Evolutionary conservation across 257 asterid genomes (phyloP).

Genomic region (Fraxinus cuspidata): DNA sequence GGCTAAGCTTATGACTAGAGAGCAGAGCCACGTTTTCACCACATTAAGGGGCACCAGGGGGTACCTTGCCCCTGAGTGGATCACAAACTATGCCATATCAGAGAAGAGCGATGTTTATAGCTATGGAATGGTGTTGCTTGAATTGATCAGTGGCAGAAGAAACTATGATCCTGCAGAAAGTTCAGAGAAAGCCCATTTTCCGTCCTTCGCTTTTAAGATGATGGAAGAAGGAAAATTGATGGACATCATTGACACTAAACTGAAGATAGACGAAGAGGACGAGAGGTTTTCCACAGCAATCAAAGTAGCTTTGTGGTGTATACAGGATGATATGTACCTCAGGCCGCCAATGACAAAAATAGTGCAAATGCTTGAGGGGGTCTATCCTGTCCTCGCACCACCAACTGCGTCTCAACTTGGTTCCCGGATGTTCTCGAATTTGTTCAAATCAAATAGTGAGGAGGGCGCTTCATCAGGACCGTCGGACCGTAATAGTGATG

Average conservation of each 20-base stretch:
- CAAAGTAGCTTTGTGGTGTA: constrained; percentile 93
- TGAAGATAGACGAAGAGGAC: constrained; percentile 59
- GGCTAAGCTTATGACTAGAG: constrained; percentile 89
- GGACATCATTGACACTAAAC: constrained; percentile 60
- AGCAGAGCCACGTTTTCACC: constrained; percentile 81
- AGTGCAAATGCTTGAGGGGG: constrained; percentile 95
- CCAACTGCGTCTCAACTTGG: constrained; percentile 71
- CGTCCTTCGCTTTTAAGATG: constrained; percentile 78
- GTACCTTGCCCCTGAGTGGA: constrained; percentile 97
- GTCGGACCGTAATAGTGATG: constrained; percentile 76
- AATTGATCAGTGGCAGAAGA: constrained; percentile 84
- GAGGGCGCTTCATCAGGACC: constrained; percentile 87
- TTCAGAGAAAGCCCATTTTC: constrained; percentile 83
- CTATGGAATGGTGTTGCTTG: constrained; percentile 91
- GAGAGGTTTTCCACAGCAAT: constrained; percentile 65
- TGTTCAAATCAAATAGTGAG: constrained; percentile 61
- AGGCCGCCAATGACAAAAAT: constrained; percentile 91
- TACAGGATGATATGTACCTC: constrained; percentile 82
- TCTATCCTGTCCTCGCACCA: constrained; percentile 69
- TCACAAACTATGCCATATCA: constrained; percentile 88
- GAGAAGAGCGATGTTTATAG: constrained; percentile 95
- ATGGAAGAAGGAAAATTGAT: constrained; percentile 82
- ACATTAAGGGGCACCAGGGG: constrained; percentile 90
- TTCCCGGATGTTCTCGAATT: constrained; percentile 55
- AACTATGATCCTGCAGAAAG: constrained; percentile 60